Evolutionary conservation across 495 filamentous ascomycete genomes (phyloP), one percentile per base, ranked within the genome.

Genomic region (Penicillium psychrofluorescens): DNA sequence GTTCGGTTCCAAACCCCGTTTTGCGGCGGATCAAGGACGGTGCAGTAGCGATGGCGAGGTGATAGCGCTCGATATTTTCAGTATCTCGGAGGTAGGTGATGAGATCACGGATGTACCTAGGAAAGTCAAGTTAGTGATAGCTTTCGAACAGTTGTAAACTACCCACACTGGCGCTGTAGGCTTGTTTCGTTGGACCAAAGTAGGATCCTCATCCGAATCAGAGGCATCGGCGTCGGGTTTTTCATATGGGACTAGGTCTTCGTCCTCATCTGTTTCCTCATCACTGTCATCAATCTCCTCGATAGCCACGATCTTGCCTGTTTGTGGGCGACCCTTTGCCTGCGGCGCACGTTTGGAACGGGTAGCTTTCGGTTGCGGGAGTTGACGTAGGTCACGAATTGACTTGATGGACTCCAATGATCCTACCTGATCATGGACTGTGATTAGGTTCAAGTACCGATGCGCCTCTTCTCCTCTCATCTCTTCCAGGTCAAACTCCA

Each of bases 151-250:
- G 8, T 33, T 9, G 5, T 2, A 3, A 38, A 7, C 12, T 22
- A 71, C 77, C 68, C 68, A 83, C 72, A 96, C 89, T 22, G 90
- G 94, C 9, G 90, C 79, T 35, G 78, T 84, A 33, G 86, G 84
- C 50, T 90, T 95, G 58, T 87, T 78, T 32, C 90, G 78, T 40
- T 83, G 79, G 34, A 97, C 72, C 30, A 94, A 64, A 0, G 88
- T 95, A 11, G 94, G 81, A 56, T 99, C 94, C 22, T 95, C 91
- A 43, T 95, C 89, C 1, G 84, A 86, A 61, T 97, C 94, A 45
- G 89, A 85, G 2, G 77, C 72, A 54, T 99, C 94, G n/a, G 86
- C 90, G 58, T 95, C 92, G 0, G 90, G 90, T 56, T 95, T 95
- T 28, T 77, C 81, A 57, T 96, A 97, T 4, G 87, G 82, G 9